Evolutionary conservation across 1,139 yeast species (phyloP), one percentile per base, ranked within the genome.

Genomic region (Nakaseomyces delphensis): DNA sequence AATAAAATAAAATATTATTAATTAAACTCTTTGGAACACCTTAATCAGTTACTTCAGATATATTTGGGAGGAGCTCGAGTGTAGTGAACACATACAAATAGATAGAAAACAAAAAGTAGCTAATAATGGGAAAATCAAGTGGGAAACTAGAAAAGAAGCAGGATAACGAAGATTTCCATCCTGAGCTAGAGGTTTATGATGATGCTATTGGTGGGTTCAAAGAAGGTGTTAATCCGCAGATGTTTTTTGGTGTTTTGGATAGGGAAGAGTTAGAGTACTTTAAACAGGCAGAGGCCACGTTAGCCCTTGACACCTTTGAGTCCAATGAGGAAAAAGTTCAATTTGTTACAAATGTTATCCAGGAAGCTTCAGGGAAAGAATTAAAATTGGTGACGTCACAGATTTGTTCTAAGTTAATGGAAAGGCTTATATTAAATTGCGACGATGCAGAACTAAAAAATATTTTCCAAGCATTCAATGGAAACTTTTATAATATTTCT

Each of bases 361-460:
- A 83, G 52, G 99, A 91, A 67, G 76, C 89, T 24, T 72, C 73
- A 44, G 96, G 96, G 5, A 87, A 89, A 54, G 98, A 91, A 63
- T 69, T 93, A 53, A 91, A 91, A 62, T 71, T 91, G 40, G 96
- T 85, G 8, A 89, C 96, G 3, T 89, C 91, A 59, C 97, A 89
- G 57, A 85, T 89, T 45, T 87, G 96, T 59, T 89, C 97, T 15
- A 91, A 91, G 60, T 71, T 91, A 46, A 73, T 91, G 70, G 99
- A 91, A 65, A 71, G 97, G 58, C 67, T 91, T 48, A 74, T 89
- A n/a, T 64, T 84, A 39, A 68, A 71, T 28, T 82, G 89, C 13
- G 70, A 73, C 31, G 81, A 78, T 48, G 67, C 64, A 14, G 95
- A 87, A 60, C 64, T 86, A 48, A 76, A 79, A 59, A 62, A 67